A percentile compares a stretch with the other conserved stretches of the same genome.
phyloP scores from a whole-genome alignment of 176 grass and related monocot genomes.

The Musa troglodytarum region DNA sequence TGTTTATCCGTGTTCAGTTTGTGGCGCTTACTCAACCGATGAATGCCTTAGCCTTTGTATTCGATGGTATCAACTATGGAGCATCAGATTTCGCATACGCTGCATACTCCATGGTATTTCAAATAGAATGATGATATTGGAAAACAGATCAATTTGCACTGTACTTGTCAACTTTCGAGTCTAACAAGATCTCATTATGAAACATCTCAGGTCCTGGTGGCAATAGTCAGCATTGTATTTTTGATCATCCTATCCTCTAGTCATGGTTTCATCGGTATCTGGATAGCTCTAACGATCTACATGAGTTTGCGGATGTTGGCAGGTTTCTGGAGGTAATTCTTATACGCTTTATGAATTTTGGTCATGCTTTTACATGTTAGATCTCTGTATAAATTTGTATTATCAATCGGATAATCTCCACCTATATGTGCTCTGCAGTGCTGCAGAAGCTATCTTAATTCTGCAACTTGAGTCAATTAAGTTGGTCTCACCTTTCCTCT shows the following conservation, averaged over 20 bases:
- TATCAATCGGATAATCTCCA: neutral
- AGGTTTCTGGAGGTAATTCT: conserved; percentile 73
- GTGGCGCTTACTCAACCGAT: conserved; percentile 59
- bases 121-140: neutral
- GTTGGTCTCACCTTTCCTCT: no score
- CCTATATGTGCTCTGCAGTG: neutral
- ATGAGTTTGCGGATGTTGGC: conserved; percentile 86
- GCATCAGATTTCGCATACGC: conserved; percentile 61
- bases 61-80: conserved; percentile 65
- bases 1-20: conserved; percentile 31
- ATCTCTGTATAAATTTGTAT: neutral
- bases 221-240: conserved; percentile 33
- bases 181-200: neutral
- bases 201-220: conserved; percentile 9
- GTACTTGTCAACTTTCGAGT: neutral
- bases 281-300: conserved; percentile 92
- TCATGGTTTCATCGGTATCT: conserved; percentile 86
- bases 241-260: conserved; percentile 58
- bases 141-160: neutral
- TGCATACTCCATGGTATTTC: conserved; percentile 57
- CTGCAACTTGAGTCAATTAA: no score
- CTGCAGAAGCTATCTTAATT: no score
- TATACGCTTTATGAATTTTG: neutral
- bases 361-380: neutral
- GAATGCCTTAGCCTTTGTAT: conserved; percentile 63